phyloP scores from a whole-genome alignment of 192 early-diverging fungal genomes.

The Coemansia sp. region DNA sequence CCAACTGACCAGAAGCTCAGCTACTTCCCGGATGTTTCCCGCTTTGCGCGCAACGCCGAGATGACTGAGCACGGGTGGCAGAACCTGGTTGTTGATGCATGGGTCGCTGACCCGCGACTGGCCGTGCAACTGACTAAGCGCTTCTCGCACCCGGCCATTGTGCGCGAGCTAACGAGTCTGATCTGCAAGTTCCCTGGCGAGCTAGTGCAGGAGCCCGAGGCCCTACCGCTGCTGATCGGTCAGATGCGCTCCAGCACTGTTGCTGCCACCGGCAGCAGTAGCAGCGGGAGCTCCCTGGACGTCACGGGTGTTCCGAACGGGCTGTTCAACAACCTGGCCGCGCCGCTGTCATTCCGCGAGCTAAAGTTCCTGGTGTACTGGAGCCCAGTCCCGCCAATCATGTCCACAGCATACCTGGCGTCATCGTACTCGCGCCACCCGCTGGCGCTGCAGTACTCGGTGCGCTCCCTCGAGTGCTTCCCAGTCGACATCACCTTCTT shows the following conservation, averaged over 20 bases:
- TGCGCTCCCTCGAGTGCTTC: constrained; percentile 85
- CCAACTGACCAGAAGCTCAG: constrained; percentile 57
- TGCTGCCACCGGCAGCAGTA: too few relatives aligned
- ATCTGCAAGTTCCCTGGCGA: constrained; percentile 62
- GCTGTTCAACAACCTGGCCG: constrained; percentile 27
- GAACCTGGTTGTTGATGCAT: constrained; percentile 71
- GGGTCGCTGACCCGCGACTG: constrained; percentile 78
- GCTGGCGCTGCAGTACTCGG: constrained; percentile 93
- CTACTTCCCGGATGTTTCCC: constrained; percentile 34
- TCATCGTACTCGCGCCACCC: constrained; percentile 72
- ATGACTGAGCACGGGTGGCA: constrained; percentile 71
- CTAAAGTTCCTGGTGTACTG: constrained; percentile 81
- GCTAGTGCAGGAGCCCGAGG: constrained; percentile 71
- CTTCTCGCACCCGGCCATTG: constrained; percentile 70
- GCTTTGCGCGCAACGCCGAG: constrained; percentile 33
- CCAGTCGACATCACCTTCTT: constrained; percentile 97
- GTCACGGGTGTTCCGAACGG: constrained; percentile 12
- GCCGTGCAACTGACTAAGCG: constrained; percentile 76
- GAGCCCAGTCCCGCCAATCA: constrained; percentile 86
- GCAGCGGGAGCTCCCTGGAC: background rate
- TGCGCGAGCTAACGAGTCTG: constrained; percentile 62
- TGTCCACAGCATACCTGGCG: constrained; percentile 77
- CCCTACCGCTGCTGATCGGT: constrained; percentile 69
- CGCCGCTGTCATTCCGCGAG: constrained; percentile 41
- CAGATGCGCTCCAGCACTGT: constrained; percentile 27